These are phyloP conservation scores for Capsicum baccatum DNA, from an alignment of 257 asterid genomes.

Conservation along the genomic window DNA sequence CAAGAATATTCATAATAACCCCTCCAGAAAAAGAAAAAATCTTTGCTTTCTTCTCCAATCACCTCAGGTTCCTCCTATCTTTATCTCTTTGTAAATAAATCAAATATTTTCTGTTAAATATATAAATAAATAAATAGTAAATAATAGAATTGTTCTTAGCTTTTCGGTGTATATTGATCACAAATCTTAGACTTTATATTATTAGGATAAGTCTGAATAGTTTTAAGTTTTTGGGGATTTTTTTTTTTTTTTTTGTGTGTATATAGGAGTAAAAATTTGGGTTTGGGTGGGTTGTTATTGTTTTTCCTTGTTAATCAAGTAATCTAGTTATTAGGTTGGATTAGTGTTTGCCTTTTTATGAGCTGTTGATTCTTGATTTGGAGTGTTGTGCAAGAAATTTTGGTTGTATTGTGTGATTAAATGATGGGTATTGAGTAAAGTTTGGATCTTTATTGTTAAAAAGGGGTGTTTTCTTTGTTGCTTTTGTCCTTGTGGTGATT, in stretches of 20 bases:
- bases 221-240: neutral
- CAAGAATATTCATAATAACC: constrained; percentile 5
- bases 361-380: constrained; percentile 31
- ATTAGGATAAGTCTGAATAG: constrained; percentile 16
- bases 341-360: neutral
- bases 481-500: constrained; percentile 20
- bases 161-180: neutral
- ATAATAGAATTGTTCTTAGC: neutral
- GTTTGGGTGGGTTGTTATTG: neutral
- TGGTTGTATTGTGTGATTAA: constrained; percentile 36
- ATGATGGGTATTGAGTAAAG: constrained; percentile 54
- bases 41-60: constrained; percentile 31
- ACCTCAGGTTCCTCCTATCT: constrained; percentile 24
- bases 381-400: constrained; percentile 41
- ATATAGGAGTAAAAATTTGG: neutral
- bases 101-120: neutral
- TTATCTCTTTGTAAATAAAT: constrained; percentile 23
- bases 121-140: neutral
- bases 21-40: neutral
- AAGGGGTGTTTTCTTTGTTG: constrained; percentile 29
- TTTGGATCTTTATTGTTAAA: constrained; percentile 42
- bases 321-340: constrained; percentile 29
- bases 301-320: constrained; percentile 8
- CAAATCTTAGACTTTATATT: constrained; percentile 25
- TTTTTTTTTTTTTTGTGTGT: neutral